phyloP scores from a whole-genome alignment of 805 yeast species.

The Ogataea minuta region DNA sequence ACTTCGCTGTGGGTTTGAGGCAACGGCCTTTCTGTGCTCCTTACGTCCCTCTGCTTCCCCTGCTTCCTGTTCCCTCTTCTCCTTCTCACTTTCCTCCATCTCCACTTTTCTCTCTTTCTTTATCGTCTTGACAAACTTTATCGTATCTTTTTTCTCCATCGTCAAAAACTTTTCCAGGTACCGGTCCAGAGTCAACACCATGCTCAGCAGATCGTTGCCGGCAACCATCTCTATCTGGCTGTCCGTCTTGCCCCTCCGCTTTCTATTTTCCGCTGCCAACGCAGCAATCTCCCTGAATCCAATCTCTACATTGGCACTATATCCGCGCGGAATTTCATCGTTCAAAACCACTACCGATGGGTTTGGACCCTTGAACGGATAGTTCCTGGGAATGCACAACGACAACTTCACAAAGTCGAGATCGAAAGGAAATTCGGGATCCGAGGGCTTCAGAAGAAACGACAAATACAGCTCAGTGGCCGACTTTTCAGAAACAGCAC shows the following conservation, averaged over 20 bases:
- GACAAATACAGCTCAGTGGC: slow-evolving; percentile 38
- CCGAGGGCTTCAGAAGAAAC: slow-evolving; percentile 53
- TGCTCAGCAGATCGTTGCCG: slow-evolving; percentile 53
- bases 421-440: slow-evolving; percentile 73
- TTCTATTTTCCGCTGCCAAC: slow-evolving; percentile 36
- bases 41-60: slow-evolving; percentile 2
- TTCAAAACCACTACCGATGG: slow-evolving; percentile 60
- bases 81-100: slow-evolving; percentile 2
- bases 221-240: slow-evolving; percentile 36
- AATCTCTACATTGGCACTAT: slow-evolving; percentile 59
- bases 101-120: slow-evolving; percentile 13
- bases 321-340: slow-evolving; percentile 69
- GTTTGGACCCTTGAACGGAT: slow-evolving; percentile 42
- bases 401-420: slow-evolving; percentile 51
- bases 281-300: slow-evolving; percentile 54
- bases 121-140: slow-evolving; percentile 50
- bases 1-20: slow-evolving; percentile 12
- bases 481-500: slow-evolving; percentile 13
- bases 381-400: slow-evolving; percentile 52
- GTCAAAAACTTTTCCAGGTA: slow-evolving; percentile 58
- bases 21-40: slow-evolving; percentile 5
- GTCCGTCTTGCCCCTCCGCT: slow-evolving; percentile 17
- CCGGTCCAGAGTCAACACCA: slow-evolving; percentile 53
- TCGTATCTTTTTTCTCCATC: slow-evolving; percentile 57
- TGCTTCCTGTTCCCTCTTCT: slow-evolving; percentile 4